A percentile compares a stretch with the other conserved stretches of the same genome.
Conservation (phyloP, 2,329 filamentous ascomycete species). For the Diatrype stigma region DNA sequence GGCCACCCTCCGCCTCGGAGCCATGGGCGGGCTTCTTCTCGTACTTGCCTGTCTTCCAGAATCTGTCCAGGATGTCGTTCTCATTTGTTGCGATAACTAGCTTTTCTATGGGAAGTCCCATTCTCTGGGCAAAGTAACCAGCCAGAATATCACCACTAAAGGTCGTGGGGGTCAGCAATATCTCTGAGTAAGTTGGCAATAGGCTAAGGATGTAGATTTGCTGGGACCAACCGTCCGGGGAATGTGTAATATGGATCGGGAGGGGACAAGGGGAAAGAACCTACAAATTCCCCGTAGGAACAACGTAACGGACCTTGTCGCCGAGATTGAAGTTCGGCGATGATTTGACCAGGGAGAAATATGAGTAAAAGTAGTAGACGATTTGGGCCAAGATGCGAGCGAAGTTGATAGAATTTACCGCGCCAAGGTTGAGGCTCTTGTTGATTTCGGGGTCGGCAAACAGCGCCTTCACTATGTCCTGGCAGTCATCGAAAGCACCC, state of each 20-base stretch:
- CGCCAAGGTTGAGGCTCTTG: conserved; percentile 74
- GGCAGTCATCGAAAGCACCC: conserved; percentile 94
- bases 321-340: conserved; percentile 57
- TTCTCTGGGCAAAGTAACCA: conserved; percentile 85
- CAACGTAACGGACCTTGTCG: conserved; percentile 76
- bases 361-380: conserved; percentile 93
- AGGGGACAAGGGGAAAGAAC: not conserved
- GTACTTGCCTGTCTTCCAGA: conserved; percentile 87
- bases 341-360: conserved; percentile 71
- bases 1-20: conserved; percentile 56
- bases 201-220: no score
- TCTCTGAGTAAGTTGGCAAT: not conserved
- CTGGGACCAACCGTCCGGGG: no score
- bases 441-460: conserved; percentile 86
- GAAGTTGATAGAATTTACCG: conserved; percentile 97
- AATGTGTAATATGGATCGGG: no score
- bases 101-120: conserved; percentile 85
- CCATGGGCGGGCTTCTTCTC: conserved; percentile 72
- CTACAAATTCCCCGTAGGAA: conserved; percentile 87
- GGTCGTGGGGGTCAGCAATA: not conserved
- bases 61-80: conserved; percentile 94
- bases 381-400: conserved; percentile 94
- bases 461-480: conserved; percentile 92
- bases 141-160: conserved; percentile 71
- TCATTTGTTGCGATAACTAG: conserved; percentile 93